A percentile compares a stretch with the other conserved stretches of the same genome.
Conservation (phyloP, 2,329 filamentous ascomycete species). For the Botrytis aclada region DNA sequence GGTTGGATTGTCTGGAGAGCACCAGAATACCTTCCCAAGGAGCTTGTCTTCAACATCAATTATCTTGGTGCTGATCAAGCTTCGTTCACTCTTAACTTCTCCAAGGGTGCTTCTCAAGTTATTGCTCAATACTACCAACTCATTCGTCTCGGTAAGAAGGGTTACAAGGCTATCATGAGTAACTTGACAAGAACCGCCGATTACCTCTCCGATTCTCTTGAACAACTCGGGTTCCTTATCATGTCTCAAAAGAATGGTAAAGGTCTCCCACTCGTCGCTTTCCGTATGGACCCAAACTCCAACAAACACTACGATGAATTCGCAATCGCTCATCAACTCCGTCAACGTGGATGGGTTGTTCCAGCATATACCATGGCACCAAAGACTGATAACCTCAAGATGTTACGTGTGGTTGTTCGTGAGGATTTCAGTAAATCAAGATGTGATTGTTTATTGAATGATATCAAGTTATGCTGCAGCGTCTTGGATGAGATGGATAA, state of each 20-base stretch:
- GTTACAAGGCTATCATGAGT: constrained; percentile 89
- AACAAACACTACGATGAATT: constrained; percentile 69
- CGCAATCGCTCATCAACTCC: constrained; percentile 77
- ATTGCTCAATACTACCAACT: constrained; percentile 98
- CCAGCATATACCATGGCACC: constrained; percentile 93
- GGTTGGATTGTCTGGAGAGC: constrained; percentile 91
- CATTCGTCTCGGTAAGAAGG: constrained; percentile 88
- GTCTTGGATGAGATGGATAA: constrained; percentile 72
- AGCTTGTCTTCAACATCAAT: constrained; percentile 99
- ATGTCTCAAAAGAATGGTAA: constrained; percentile 76
- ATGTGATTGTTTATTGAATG: constrained; percentile 73
- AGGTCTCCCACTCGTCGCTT: constrained; percentile 86
- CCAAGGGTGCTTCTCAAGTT: constrained; percentile 89
- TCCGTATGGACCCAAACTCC: constrained; percentile 63
- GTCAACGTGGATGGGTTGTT: constrained; percentile 86
- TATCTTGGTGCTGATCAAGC: constrained; percentile 94
- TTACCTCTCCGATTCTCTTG: constrained; percentile 73
- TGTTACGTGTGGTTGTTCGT: constrained; percentile 87
- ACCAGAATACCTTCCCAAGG: constrained; percentile 74
- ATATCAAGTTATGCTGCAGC: constrained; percentile 74
- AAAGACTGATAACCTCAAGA: constrained; percentile 70
- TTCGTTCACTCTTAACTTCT: constrained; percentile 96
- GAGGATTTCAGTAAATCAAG: constrained; percentile 85
- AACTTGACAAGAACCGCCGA: constrained; percentile 89
- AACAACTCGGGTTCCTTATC: constrained; percentile 77